Base-by-base conservation (phyloP, 495 filamentous ascomycete genomes). In the Lasiosphaeria hispida region DNA sequence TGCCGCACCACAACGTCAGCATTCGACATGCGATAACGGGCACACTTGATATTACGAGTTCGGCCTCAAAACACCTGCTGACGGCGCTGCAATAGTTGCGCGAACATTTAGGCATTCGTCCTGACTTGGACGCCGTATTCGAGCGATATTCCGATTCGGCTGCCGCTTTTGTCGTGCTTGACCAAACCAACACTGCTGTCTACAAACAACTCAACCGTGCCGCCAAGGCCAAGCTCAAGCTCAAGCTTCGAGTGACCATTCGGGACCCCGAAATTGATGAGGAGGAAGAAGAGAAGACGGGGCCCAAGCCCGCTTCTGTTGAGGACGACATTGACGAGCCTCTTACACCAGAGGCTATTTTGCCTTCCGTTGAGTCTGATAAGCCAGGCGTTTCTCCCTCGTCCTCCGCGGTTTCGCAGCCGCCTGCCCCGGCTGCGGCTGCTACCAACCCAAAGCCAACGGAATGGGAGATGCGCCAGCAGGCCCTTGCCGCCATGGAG, bases 91-190 rank as follows among this genome's bases (percentile, higher is more conserved):
- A 14, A 50, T 61, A 98, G 94, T 83, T 98, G 56, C 89, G 89
- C 61, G 71, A 72, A 55, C 78, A 89, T 30, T 85, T 98, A 39
- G 72, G 74, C 53, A 85, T 97, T 66, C 81, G 87, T n/a, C 67
- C 77, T 9, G 82, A 84, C 63, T 80, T 84, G 53, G 75, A 84
- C 48, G 84, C 89, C 69, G 69, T 89, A 63, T 87, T 97, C 65
- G 94, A 99, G 80, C 90, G 94, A 44, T 99, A 91, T 75, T 97
- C 95, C 55, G 94, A 99, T 70, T 96, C 92, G 67, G 91, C 91
- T 59, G 85, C 79, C 30, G 79, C 85, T 62, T 97, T 87, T 73
- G 79, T 97, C 60, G 78, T 78, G 8, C 85, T 99, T 41, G 89
- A 97, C 72, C 78, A 83, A 48, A 76, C 78, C 67, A 96, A 97